phyloP scores from a whole-genome alignment of 345 rosid genomes.

The Brassica juncea region DNA sequence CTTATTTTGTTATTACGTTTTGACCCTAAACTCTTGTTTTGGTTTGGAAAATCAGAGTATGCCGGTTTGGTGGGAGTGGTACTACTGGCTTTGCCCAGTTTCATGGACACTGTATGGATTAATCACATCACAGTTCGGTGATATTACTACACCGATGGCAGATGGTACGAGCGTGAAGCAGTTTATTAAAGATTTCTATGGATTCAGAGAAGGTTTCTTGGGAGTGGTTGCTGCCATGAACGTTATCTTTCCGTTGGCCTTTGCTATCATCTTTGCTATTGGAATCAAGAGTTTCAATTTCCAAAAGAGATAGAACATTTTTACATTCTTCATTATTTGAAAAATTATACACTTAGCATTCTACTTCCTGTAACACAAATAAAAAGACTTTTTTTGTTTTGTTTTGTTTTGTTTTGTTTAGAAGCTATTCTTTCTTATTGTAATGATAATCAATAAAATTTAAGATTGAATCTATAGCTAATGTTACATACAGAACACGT shows the following conservation, averaged over 20 bases:
- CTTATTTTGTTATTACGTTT: background rate
- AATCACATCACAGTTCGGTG: conserved; percentile 49
- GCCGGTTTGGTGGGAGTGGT: conserved; percentile 59
- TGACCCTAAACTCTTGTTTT: background rate
- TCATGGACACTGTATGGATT: conserved; percentile 58
- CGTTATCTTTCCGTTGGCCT: conserved; percentile 52
- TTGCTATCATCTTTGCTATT: conserved; percentile 69
- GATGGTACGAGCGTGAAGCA: conserved; percentile 56
- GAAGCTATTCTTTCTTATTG: conserved; percentile 8
- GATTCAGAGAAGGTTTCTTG: conserved; percentile 56
- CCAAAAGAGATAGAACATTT: conserved; percentile 52
- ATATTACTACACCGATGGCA: conserved; percentile 41
- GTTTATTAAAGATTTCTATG: conserved; percentile 58
- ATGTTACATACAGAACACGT: conserved; percentile 33
- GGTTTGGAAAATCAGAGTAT: conserved; percentile 38
- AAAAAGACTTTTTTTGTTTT: background rate
- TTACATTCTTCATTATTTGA: background rate
- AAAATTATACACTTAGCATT: background rate
- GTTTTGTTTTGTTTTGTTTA: background rate
- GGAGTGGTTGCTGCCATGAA: conserved; percentile 54
- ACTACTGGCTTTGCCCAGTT: conserved; percentile 52
- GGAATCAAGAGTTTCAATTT: conserved; percentile 76
- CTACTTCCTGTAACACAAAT: conserved; percentile 3
- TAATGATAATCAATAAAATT: conserved; percentile 21
- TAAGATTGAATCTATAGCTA: conserved; percentile 21